Base-by-base conservation (phyloP, 2,329 filamentous ascomycete species). In the Clonostachys sp. region DNA sequence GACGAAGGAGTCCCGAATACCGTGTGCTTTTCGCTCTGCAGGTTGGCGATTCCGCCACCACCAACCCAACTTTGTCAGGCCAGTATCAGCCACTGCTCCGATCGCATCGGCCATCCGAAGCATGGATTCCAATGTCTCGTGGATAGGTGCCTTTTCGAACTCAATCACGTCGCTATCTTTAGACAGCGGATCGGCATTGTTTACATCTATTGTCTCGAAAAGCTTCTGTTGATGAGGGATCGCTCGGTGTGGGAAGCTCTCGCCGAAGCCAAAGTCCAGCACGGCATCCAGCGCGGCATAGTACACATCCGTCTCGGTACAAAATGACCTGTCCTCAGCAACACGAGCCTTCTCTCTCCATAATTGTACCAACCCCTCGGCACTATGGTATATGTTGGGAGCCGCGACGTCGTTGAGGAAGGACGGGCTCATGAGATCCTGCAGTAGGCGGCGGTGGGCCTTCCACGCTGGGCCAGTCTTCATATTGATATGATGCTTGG, bases 391-490 rank as follows among this genome's bases (percentile, higher is more conserved):
- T 2, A 70, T 52, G n/a, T 61, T 56, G 1, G 66, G 66, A 0
- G 58, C 66, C 5, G 50, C 53, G 4, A 68, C 57, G 14, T 56
- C 48, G 41, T 54, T 55, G n/a, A 71, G 53, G 45, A 70, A 71
- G 0, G 48, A 51, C 2, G 63, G 65, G 4, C 62, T 55, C 65
- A 71, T 70, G 24, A 70, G 53, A 46, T 70, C 61, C 45, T 66
- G 64, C 35, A 70, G 52, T 5, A 69, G 56, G 12, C 60, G 58
- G 7, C 64, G 60, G 42, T 65, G 58, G 13, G 52, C 43, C 53
- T 62, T 66, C 56, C 61, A 71, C 12, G 53, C 55, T 2, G 53
- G 42, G 1, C 55, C 59, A 8, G 61, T 63, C 47, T 55, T 48
- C 38, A 61, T 55, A 17, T 59, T 53, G 20, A 61, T 61, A 49